Evolutionary conservation across 768 basidiomycete genomes (phyloP).

Genomic region (Solioccasus polychromus): DNA sequence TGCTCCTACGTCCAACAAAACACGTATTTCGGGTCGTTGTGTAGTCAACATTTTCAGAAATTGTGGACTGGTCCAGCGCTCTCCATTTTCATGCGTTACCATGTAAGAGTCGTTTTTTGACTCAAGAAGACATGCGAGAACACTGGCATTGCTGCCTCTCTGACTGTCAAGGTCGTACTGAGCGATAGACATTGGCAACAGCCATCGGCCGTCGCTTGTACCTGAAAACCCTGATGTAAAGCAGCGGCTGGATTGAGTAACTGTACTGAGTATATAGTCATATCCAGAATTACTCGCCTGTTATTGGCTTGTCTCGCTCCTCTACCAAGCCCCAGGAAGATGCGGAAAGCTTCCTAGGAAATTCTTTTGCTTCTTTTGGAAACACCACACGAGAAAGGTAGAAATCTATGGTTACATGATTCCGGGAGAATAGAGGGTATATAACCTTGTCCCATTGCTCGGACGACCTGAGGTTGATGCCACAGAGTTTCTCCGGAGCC

Average conservation of each 20-base stretch:
- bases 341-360: conserved; percentile 24
- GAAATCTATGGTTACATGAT: conserved; percentile 1
- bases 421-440: conserved; percentile 1
- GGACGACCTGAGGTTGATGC: no score
- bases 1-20: conserved; percentile 53
- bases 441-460: conserved; percentile 4
- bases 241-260: neutral
- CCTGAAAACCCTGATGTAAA: conserved; percentile 34
- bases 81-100: neutral
- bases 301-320: conserved; percentile 8
- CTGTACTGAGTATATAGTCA: neutral
- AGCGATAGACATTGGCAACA: conserved; percentile 30
- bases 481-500: no score
- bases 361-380: conserved; percentile 32
- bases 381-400: conserved; percentile 32
- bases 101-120: conserved; percentile 16
- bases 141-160: conserved; percentile 41
- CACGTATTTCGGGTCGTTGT: conserved; percentile 36
- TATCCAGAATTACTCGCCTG: neutral
- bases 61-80: neutral
- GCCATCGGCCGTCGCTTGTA: conserved; percentile 37
- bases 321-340: conserved; percentile 38
- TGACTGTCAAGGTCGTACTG: conserved; percentile 26
- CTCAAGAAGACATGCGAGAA: conserved; percentile 27
- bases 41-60: conserved; percentile 28